phyloP scores from a whole-genome alignment of 2,329 filamentous ascomycete species.

The Colletotrichum orbiculare region DNA sequence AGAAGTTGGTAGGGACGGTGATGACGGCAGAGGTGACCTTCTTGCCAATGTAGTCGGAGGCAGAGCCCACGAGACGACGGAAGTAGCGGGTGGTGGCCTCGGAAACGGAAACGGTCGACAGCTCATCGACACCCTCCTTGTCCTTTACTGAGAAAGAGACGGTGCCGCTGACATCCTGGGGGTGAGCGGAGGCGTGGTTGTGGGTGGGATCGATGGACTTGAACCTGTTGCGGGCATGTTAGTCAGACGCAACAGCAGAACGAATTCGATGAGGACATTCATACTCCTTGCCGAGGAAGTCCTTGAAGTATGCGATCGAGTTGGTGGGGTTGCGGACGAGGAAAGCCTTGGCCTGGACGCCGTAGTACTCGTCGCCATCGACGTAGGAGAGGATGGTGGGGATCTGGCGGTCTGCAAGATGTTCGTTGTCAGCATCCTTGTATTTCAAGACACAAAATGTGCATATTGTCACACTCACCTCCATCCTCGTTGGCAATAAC shows the following conservation, averaged over 20 bases:
- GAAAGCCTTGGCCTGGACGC: constrained; percentile 93
- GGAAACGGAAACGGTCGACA: constrained; percentile 78
- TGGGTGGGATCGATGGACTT: constrained; percentile 96
- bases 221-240: constrained; percentile 65
- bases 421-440: constrained; percentile 28
- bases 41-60: constrained; percentile 92
- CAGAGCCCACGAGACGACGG: constrained; percentile 81
- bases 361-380: constrained; percentile 95
- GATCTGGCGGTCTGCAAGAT: constrained; percentile 86
- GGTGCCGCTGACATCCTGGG: constrained; percentile 76
- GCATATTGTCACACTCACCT: constrained; percentile 63
- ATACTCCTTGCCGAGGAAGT: constrained; percentile 94
- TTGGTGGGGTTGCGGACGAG: constrained; percentile 92
- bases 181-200: constrained; percentile 93
- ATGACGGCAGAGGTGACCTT: constrained; percentile 94
- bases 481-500: constrained; percentile 99
- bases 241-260: constrained; percentile 34
- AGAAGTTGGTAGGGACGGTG: constrained; percentile 93
- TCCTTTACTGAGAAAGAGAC: constrained; percentile 89
- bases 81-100: constrained; percentile 89
- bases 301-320: constrained; percentile 95
- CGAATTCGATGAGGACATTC: constrained; percentile 41
- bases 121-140: constrained; percentile 68
- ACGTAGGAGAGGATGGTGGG: constrained; percentile 94
- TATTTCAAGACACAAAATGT: constrained; percentile 33